Evolutionary conservation across 768 basidiomycete species (phyloP).

Genomic region (Rhodotorula paludigena): DNA sequence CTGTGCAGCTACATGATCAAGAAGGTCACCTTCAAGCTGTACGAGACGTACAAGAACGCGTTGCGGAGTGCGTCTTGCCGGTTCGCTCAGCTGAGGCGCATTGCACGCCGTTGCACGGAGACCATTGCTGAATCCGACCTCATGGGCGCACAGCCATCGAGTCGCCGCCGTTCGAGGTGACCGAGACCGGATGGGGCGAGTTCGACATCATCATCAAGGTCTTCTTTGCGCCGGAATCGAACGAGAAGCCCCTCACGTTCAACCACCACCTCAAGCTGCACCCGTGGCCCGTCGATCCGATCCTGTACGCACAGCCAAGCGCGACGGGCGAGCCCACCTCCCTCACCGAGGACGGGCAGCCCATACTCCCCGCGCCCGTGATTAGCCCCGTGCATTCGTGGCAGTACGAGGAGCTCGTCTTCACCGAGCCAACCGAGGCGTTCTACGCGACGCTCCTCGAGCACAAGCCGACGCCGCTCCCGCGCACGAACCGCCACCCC

Average conservation of each 20-base stretch:
- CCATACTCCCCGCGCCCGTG: constrained; percentile 10
- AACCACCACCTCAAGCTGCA: constrained; percentile 95
- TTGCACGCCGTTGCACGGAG: too few species aligned
- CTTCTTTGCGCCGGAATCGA: constrained; percentile 79
- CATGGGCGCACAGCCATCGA: constrained; percentile 71
- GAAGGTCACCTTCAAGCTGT: constrained; percentile 91
- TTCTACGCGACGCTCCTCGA: constrained; percentile 74
- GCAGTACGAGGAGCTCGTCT: constrained; percentile 98
- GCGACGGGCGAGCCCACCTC: constrained; percentile 11
- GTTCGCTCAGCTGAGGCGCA: too few species aligned
- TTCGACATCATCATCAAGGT: constrained; percentile 93
- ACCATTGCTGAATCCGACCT: background rate
- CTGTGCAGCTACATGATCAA: constrained; percentile 73
- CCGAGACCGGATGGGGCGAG: constrained; percentile 99
- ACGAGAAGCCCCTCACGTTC: constrained; percentile 79
- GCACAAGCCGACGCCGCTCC: constrained; percentile 78
- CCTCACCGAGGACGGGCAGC: background rate
- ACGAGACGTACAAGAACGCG: constrained; percentile 91
- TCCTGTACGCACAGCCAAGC: constrained; percentile 25
- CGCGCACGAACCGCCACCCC: constrained; percentile 43
- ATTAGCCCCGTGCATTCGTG: constrained; percentile 69
- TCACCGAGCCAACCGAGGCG: constrained; percentile 81
- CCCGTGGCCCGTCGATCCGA: constrained; percentile 58
- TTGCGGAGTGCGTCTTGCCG: constrained; percentile 60
- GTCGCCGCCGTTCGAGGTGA: constrained; percentile 86